Evolutionary conservation across 2,329 filamentous ascomycete species (phyloP), one percentile per base, ranked within the genome.

Genomic region (Malbranchea zuffiana): DNA sequence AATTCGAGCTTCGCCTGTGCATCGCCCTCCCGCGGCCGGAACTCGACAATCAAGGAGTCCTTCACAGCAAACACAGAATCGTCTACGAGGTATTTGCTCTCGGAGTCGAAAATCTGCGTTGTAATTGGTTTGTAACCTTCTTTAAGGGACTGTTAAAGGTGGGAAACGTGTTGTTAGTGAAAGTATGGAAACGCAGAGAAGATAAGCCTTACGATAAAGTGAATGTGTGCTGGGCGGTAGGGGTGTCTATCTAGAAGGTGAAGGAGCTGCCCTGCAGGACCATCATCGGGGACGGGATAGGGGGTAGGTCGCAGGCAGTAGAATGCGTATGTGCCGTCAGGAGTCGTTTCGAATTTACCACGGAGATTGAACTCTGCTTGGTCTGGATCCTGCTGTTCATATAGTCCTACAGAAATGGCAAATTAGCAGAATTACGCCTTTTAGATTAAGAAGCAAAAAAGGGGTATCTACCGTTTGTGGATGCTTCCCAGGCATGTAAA

Each of bases 401-500:
- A n/a, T n/a, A n/a, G n/a, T n/a, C n/a, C n/a, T n/a, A n/a, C n/a
- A n/a, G n/a, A n/a, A n/a, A n/a, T n/a, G n/a, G n/a, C n/a, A 47
- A 36, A n/a, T 12, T 13, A 12, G 20, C 4, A 28, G 31, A 29
- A 8, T 12, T 12, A 7, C 7, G 28, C 8, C 23, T 8, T 10
- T 17, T 23, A 10, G 20, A 15, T 20, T 11, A 37, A 40, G 16
- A 35, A n/a, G n/a, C n/a, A n/a, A n/a, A n/a, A n/a, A n/a, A n/a
- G n/a, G n/a, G n/a, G 40, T 67, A 67, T 38, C 64, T 42, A 8
- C 71, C 72, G 50, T 88, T 87, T 20, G 82, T 80, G 0, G 75
- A 80, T 0, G 81, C 80, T 52, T 87, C 78, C 82, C 83, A 90
- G 35, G 87, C 70, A 51, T 88, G 82, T 23, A 90, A 68, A 15